These are phyloP conservation scores for Rostrohypoxylon terebratum DNA, from an alignment of 495 filamentous ascomycete species.

Conservation along the genomic window DNA sequence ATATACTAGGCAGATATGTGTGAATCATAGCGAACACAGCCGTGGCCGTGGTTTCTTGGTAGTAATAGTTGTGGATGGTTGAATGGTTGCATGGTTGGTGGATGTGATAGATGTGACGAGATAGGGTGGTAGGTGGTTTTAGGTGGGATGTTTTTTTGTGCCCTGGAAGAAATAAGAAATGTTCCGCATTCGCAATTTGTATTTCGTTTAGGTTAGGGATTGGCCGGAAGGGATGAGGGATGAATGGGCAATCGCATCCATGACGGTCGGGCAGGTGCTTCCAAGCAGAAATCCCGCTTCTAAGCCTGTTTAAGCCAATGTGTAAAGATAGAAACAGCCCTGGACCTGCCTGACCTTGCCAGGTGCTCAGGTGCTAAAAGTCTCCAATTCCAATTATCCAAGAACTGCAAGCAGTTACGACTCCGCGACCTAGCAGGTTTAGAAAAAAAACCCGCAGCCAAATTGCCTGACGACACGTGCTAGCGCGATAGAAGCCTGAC, in stretches of 20 bases:
- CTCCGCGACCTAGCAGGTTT: background rate
- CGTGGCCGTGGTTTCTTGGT: conserved; percentile 10
- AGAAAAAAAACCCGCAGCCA: conserved; percentile 25
- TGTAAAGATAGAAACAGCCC: conserved; percentile 34
- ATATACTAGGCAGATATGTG: conserved; percentile 16
- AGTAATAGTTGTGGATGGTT: background rate
- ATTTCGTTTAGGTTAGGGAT: background rate
- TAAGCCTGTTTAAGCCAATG: background rate
- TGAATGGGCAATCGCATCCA: background rate
- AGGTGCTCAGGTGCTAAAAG: background rate
- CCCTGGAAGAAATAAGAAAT: conserved; percentile 38
- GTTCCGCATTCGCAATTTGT: conserved; percentile 26
- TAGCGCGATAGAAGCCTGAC: conserved; percentile 23
- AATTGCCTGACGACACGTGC: conserved; percentile 43
- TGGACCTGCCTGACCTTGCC: background rate
- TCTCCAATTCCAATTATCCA: background rate
- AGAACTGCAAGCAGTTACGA: background rate
- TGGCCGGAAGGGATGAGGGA: background rate
- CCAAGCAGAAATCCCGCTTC: background rate
- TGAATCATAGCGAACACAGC: conserved; percentile 31
- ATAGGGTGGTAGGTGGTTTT: no score
- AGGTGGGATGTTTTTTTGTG: background rate
- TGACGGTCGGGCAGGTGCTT: conserved; percentile 9
- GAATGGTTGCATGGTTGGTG: background rate
- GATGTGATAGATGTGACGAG: background rate